Base-by-base conservation (phyloP, 164 flowering plant genomes). In the Piper longum region DNA sequence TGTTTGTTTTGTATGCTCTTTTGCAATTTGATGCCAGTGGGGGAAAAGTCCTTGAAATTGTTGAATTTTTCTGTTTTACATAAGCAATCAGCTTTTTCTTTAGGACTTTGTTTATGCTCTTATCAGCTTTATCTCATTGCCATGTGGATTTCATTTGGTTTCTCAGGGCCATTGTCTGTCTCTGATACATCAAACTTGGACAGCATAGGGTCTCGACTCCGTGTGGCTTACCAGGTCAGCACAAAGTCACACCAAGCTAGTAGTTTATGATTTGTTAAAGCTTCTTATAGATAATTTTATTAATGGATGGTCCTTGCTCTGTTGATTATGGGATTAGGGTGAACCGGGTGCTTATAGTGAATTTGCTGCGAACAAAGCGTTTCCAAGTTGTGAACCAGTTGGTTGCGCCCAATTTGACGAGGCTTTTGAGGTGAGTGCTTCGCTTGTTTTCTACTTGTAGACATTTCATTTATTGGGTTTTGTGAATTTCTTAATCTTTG, bases 271-370 rank as follows among this genome's bases (percentile, higher is more conserved):
- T 9, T 0, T 48, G 9, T 8, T 9, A 9, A 48, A 12, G 14
- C 3, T 9, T 9, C 14, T 48, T 12, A 44, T 44, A 44, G 9
- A 14, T 48, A 9, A 9, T 48, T 48, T 2, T 5, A 48, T 48
- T 48, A 1, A 48, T 48, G 52, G 11, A 5, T 48, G 8, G 14
- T 48, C 0, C 12, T 48, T 0, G 52, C 14, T 48, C 52, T 48
- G 52, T 13, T 48, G 52, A 48, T 48, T 0, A 14, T 8, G 52
- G 52, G 9, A 72, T 26, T 63, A 92, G 98, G 98, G 98, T 55
- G 85, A 83, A 75, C 80, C 75, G 41, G 97, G 98, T 41, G 97
- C 98, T 0, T 93, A 81, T 72, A 93, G 98, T 70, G 96, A 93
- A 68, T 81, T 86, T 9, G 96, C 97, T 7, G 98, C 98, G 0